These are phyloP conservation scores for Pseudoturritis turrita DNA, from an alignment of 345 rosid species.

Conservation along the genomic window DNA sequence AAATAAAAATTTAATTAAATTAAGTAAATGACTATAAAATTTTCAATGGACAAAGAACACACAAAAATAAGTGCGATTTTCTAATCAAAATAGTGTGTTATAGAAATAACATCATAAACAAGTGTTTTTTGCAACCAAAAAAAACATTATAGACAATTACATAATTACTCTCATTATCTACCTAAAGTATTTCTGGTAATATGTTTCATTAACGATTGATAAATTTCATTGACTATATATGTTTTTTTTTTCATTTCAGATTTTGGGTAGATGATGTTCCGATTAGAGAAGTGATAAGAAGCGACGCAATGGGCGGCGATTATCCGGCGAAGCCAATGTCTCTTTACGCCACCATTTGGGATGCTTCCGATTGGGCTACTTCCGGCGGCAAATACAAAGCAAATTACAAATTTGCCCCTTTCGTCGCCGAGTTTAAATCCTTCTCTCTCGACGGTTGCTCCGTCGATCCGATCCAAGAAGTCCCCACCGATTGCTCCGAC, in stretches of 20 bases:
- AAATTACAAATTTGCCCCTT: constrained; percentile 71
- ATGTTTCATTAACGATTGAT: not conserved
- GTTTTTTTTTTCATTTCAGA: constrained; percentile 29
- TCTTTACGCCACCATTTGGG: constrained; percentile 95
- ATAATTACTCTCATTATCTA: no score
- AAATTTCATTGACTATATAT: not conserved
- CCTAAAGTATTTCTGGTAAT: not conserved
- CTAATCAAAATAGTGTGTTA: no score
- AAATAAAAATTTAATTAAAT: no score
- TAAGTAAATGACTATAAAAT: no score
- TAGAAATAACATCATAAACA: no score
- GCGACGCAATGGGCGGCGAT: constrained; percentile 66
- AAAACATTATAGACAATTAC: no score
- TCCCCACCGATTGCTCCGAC: constrained; percentile 36
- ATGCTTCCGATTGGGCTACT: constrained; percentile 92
- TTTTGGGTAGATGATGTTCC: constrained; percentile 89
- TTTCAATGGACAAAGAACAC: no score
- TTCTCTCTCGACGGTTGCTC: constrained; percentile 70
- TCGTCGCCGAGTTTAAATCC: constrained; percentile 61
- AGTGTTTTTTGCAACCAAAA: no score
- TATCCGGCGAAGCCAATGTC: constrained; percentile 90
- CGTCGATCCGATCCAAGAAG: constrained; percentile 52
- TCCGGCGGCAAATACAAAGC: constrained; percentile 73
- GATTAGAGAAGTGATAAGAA: constrained; percentile 64
- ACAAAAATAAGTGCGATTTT: no score